Evolutionary conservation across 352 stramenopile genomes (phyloP).

Genomic region (Lagenidium giganteum): DNA sequence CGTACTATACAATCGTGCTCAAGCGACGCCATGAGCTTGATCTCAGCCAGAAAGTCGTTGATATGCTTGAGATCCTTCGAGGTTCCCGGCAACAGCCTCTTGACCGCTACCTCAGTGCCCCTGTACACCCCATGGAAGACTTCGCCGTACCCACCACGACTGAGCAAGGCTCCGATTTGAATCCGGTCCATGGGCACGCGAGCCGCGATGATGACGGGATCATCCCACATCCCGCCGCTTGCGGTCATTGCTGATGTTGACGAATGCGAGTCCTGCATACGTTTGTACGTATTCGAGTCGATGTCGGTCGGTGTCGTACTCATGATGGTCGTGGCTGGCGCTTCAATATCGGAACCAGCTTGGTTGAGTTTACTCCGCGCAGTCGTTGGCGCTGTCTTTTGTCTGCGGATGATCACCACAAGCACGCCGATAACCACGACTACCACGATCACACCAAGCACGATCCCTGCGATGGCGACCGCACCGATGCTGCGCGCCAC

Average conservation of each 20-base stretch:
- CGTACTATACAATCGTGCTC: conserved; percentile 18
- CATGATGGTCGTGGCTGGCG: too few relatives aligned
- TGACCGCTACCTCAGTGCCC: conserved; percentile 11
- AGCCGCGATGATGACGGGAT: conserved; percentile 1
- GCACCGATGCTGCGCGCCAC: too few relatives aligned
- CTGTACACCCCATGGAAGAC: conserved; percentile 11
- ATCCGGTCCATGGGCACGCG: background rate
- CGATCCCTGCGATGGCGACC: too few relatives aligned
- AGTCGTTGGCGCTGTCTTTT: too few relatives aligned
- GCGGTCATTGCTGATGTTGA: too few relatives aligned
- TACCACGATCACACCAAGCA: too few relatives aligned
- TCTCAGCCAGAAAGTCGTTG: conserved; percentile 15
- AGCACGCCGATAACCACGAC: too few relatives aligned
- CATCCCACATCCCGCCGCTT: conserved; percentile 10
- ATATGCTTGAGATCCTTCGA: conserved; percentile 8
- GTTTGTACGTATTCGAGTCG: background rate
- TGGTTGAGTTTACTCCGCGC: too few relatives aligned
- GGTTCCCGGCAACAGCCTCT: conserved; percentile 10
- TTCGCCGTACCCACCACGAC: conserved; percentile 6
- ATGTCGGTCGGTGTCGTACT: too few relatives aligned
- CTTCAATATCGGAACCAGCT: too few relatives aligned
- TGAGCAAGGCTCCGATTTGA: conserved; percentile 4
- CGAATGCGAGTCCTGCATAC: conserved; percentile 4
- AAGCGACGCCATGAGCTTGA: conserved; percentile 17
- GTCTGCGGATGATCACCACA: too few relatives aligned